Evolutionary conservation across 805 yeast species (phyloP).

Genomic region (Wickerhamomyces subpelliculosus): DNA sequence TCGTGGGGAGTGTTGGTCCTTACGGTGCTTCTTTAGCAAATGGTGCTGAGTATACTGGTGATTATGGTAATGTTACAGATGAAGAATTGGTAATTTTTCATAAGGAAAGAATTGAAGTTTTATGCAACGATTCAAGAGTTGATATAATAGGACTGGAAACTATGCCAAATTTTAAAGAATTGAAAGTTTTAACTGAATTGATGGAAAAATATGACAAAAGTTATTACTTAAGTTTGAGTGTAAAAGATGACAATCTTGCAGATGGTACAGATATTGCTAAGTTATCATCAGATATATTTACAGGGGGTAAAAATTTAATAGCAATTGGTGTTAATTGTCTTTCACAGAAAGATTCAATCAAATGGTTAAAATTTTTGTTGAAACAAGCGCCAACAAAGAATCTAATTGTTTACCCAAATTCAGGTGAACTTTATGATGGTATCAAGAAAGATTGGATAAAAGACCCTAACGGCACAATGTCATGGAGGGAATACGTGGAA

Average conservation of each 20-base stretch:
- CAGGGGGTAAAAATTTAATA: slow-evolving; percentile 24
- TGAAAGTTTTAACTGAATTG: slow-evolving; percentile 40
- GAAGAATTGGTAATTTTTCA: slow-evolving; percentile 43
- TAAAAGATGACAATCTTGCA: slow-evolving; percentile 33
- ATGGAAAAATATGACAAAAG: slow-evolving; percentile 31
- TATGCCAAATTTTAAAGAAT: slow-evolving; percentile 55
- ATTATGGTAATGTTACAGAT: slow-evolving; percentile 38
- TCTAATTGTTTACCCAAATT: slow-evolving; percentile 63
- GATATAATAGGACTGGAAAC: slow-evolving; percentile 68
- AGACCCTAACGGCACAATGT: slow-evolving; percentile 13
- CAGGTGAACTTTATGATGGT: slow-evolving; percentile 61
- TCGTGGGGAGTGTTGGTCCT: slow-evolving; percentile 70
- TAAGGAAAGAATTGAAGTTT: slow-evolving; percentile 33
- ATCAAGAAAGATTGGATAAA: slow-evolving; percentile 35
- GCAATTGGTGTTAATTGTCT: slow-evolving; percentile 68
- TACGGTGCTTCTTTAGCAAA: slow-evolving; percentile 64
- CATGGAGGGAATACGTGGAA: slow-evolving; percentile 33
- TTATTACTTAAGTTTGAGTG: slow-evolving; percentile 38
- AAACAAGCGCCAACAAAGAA: slow-evolving; percentile 23
- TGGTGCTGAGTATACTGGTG: slow-evolving; percentile 71
- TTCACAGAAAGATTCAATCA: slow-evolving; percentile 32
- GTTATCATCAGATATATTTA: slow-evolving; percentile 19
- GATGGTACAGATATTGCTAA: slow-evolving; percentile 41
- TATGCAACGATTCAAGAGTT: slow-evolving; percentile 32
- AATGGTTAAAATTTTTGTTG: slow-evolving; percentile 32